Conservation (phyloP, 106 monocot genomes). For the Acanthochlamys bracteata region DNA sequence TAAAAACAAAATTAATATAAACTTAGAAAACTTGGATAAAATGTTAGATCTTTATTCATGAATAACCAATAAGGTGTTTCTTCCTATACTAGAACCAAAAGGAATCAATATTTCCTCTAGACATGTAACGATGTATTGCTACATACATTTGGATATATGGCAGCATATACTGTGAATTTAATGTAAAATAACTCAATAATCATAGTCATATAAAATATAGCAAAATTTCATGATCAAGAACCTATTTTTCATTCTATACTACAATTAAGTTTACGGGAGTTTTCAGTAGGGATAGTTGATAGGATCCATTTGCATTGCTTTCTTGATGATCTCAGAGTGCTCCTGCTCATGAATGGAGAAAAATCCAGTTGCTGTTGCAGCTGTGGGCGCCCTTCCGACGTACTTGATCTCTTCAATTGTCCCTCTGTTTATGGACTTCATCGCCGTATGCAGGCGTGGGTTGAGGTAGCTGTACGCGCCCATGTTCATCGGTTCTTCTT, state of each 20-base stretch:
- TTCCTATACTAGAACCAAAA: too few species aligned
- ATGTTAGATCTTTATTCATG: too few species aligned
- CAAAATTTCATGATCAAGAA: too few species aligned
- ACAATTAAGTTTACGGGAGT: not conserved
- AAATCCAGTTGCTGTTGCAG: conserved; percentile 84
- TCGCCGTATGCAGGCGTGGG: conserved; percentile 59
- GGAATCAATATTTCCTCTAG: not conserved
- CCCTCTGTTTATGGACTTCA: conserved; percentile 50
- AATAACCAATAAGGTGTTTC: too few species aligned
- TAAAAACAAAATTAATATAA: too few species aligned
- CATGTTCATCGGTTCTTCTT: conserved; percentile 98
- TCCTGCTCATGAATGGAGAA: conserved; percentile 63
- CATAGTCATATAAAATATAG: not conserved
- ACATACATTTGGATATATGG: not conserved
- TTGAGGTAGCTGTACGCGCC: conserved; percentile 72
- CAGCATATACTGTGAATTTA: not conserved
- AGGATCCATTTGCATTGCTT: conserved; percentile 51
- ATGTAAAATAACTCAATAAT: not conserved
- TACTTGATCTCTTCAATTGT: conserved; percentile 69
- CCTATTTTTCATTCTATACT: too few species aligned
- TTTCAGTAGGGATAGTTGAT: conserved; percentile 20
- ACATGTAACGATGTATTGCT: not conserved
- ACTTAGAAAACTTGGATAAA: too few species aligned
- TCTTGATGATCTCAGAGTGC: conserved; percentile 47
- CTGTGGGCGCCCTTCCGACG: conserved; percentile 66